Evolutionary conservation across 352 stramenopile genomes (phyloP).

Genomic region (Globisporangium perplexum): DNA sequence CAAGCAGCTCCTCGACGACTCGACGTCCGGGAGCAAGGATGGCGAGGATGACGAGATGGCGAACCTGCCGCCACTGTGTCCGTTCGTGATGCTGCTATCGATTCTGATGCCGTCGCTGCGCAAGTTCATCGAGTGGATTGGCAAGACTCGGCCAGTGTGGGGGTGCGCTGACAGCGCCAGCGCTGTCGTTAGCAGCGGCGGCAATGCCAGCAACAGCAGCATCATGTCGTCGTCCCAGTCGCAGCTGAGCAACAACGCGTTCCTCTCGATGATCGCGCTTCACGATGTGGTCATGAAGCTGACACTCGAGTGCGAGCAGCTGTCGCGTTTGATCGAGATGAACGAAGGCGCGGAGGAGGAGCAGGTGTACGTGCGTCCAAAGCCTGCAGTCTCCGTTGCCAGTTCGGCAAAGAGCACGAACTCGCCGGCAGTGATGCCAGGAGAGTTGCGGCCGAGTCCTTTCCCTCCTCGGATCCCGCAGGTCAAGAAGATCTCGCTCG

Average conservation of each 20-base stretch:
- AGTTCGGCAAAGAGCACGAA: not conserved
- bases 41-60: not conserved
- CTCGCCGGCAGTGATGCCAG: not conserved
- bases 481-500: slow-evolving; percentile 44
- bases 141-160: slow-evolving; percentile 33
- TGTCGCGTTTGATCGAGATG: slow-evolving; percentile 36
- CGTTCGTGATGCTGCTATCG: slow-evolving; percentile 66
- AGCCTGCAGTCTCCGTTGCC: not conserved
- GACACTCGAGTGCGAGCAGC: slow-evolving; percentile 16
- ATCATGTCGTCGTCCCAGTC: not conserved
- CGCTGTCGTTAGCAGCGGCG: not conserved
- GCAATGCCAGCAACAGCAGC: slow-evolving; percentile 4
- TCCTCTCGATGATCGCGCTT: slow-evolving; percentile 34
- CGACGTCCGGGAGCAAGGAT: not conserved
- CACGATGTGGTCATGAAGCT: slow-evolving; percentile 39
- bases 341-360: slow-evolving; percentile 38
- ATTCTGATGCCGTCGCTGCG: slow-evolving; percentile 46
- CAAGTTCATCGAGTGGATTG: slow-evolving; percentile 48
- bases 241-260: not conserved
- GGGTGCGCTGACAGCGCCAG: not conserved
- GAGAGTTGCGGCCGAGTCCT: slow-evolving; percentile 1
- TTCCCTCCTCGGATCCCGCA: slow-evolving; percentile 24
- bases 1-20: slow-evolving; percentile 13
- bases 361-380: slow-evolving; percentile 1
- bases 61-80: slow-evolving; percentile 13